Conservation (phyloP, 257 asterid species). For the Lantana camara region DNA sequence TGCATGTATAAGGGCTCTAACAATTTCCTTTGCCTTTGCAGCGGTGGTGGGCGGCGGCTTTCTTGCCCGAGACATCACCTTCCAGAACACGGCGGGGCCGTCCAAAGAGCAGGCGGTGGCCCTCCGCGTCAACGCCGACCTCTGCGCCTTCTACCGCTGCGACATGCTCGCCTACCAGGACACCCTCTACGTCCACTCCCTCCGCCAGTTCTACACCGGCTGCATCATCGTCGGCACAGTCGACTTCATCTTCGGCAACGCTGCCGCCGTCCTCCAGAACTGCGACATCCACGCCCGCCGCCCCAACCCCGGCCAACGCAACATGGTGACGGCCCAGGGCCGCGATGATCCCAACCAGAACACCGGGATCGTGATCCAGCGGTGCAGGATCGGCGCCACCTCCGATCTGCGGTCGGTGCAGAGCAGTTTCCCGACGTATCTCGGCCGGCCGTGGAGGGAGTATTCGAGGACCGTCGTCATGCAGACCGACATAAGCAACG, state of each 20-base stretch:
- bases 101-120: slow-evolving; percentile 60
- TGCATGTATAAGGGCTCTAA: too few species aligned
- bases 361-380: slow-evolving; percentile 60
- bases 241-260: slow-evolving; percentile 68
- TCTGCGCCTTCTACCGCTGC: slow-evolving; percentile 59
- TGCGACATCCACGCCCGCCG: slow-evolving; percentile 65
- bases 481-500: slow-evolving; percentile 44
- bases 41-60: slow-evolving; percentile 55
- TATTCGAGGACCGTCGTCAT: slow-evolving; percentile 53
- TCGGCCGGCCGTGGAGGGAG: slow-evolving; percentile 59
- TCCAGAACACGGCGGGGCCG: slow-evolving; percentile 66
- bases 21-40: slow-evolving; percentile 17
- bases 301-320: slow-evolving; percentile 50
- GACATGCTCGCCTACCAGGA: slow-evolving; percentile 59
- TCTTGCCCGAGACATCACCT: slow-evolving; percentile 56
- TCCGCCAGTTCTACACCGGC: slow-evolving; percentile 58
- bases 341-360: slow-evolving; percentile 59
- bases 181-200: slow-evolving; percentile 64
- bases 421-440: slow-evolving; percentile 40
- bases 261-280: slow-evolving; percentile 47
- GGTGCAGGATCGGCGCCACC: slow-evolving; percentile 49
- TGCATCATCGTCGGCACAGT: slow-evolving; percentile 58
- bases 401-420: slow-evolving; percentile 42
- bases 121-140: slow-evolving; percentile 58
- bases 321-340: slow-evolving; percentile 73